Conservation (phyloP, 2,329 filamentous ascomycete genomes). For the Aureobasidium namibiae region DNA sequence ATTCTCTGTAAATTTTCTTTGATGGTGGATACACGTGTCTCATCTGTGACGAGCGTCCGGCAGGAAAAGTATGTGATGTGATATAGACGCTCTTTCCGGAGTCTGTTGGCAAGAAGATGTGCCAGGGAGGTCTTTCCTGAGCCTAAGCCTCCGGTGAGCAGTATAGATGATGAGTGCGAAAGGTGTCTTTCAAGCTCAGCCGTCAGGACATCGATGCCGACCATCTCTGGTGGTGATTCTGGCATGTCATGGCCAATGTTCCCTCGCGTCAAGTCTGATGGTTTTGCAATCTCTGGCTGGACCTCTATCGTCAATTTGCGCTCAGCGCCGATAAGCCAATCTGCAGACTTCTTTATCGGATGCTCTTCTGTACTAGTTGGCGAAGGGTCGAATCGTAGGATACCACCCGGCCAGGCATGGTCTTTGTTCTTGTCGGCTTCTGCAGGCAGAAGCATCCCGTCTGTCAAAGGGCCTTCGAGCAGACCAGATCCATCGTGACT, state of each 20-base stretch:
- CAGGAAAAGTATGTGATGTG: constrained; percentile 83
- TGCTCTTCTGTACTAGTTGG: constrained; percentile 28
- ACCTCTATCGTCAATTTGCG: constrained; percentile 66
- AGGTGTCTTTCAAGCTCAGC: constrained; percentile 67
- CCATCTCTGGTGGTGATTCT: constrained; percentile 51
- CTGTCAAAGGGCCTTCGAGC: constrained; percentile 76
- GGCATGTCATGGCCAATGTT: constrained; percentile 51
- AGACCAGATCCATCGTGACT: constrained; percentile 51
- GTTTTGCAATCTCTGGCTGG: constrained; percentile 62
- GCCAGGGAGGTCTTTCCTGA: constrained; percentile 82
- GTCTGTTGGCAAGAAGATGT: constrained; percentile 62
- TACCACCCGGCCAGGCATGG: constrained; percentile 71
- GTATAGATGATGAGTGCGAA: constrained; percentile 76
- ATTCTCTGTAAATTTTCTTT: constrained; percentile 78
- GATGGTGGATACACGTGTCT: constrained; percentile 79
- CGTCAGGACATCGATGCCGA: constrained; percentile 76
- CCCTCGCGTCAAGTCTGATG: constrained; percentile 43
- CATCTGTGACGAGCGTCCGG: constrained; percentile 78
- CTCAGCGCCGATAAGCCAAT: constrained; percentile 74
- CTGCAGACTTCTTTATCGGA: constrained; percentile 38
- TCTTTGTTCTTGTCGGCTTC: constrained; percentile 45
- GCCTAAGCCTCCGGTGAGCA: constrained; percentile 81
- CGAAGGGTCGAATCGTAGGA: constrained; percentile 67
- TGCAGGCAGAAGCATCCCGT: constrained; percentile 70
- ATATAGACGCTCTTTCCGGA: constrained; percentile 67